Evolutionary conservation across 2,329 filamentous ascomycete species (phyloP), one percentile per base, ranked within the genome.

Genomic region (Aspergillus sp.): DNA sequence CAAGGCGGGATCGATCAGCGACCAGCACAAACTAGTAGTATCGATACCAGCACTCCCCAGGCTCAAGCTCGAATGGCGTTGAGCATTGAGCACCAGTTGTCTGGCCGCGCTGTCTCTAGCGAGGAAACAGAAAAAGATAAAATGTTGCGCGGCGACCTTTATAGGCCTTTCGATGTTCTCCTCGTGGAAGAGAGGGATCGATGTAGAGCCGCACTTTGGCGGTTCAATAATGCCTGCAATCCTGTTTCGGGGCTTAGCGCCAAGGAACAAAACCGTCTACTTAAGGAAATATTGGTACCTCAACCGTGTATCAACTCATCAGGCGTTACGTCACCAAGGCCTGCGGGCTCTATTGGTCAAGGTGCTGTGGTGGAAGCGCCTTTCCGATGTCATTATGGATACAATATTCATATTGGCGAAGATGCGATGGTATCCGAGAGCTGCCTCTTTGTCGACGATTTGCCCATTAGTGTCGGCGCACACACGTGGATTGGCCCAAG

Each of bases 371-470:
- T 99, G 24, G 91, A 96, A 68, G 86, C 90, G 3, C 93, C 93
- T 0, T 98, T 99, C 73, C 87, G 83, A 47, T 97, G 93, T 71
- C 92, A 97, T 68, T 97, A 97, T 68, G 95, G 95, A 0, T 98
- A 96, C 77, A 98, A 99, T 72, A 89, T 98, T 66, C 84, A 84
- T 48, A 89, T 99, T 64, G 93, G 90, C 12, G 88, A 93, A 65
- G 88, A 95, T 62, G 91, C 96, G 3, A 84, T 88, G 55, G 89
- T 99, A 64, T 90, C 89, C 17, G 84, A 90, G 55, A 89, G 91
- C 67, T 97, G 93, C 74, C 88, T 87, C 24, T 88, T 98, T 68
- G 85, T 93, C 55, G 95, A 99, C 71, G 88, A 92, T n/a, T 89
- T 88, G 70, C 83, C 87, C 62, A 89, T 98, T 59, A 86, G 81